These are phyloP conservation scores for Aspergillus indologenus DNA, from an alignment of 495 filamentous ascomycete species.

Conservation along the genomic window DNA sequence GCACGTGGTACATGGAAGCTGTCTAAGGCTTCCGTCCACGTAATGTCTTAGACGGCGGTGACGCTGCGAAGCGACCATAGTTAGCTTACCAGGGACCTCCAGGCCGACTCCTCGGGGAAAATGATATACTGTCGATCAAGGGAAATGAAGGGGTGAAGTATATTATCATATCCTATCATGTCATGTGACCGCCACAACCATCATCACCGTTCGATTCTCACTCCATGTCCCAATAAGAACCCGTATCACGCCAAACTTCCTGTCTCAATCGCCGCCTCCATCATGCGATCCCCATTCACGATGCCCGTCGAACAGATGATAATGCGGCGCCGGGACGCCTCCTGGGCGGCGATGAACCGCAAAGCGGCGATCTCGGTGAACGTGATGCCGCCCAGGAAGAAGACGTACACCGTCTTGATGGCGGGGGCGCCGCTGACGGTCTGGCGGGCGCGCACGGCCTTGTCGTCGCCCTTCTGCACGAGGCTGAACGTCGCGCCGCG, in stretches of 20 bases:
- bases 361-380: conserved; percentile 95
- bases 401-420: conserved; percentile 84
- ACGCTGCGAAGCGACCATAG: too few species aligned
- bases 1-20: too few species aligned
- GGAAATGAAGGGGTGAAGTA: too few species aligned
- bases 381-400: conserved; percentile 91
- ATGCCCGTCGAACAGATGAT: conserved; percentile 90
- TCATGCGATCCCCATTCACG: conserved; percentile 84
- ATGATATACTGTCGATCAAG: too few species aligned
- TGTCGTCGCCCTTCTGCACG: conserved; percentile 89
- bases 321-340: conserved; percentile 79
- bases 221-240: too few species aligned
- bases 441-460: conserved; percentile 83
- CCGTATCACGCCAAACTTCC: conserved; percentile 55
- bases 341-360: conserved; percentile 82
- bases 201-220: too few species aligned
- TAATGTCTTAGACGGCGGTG: too few species aligned
- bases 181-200: too few species aligned
- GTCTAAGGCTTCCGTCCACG: too few species aligned
- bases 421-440: conserved; percentile 63
- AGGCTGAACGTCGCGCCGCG: conserved; percentile 87
- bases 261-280: conserved; percentile 82
- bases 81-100: too few species aligned
- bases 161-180: too few species aligned
- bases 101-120: too few species aligned